These are phyloP conservation scores for Lipomyces kockii DNA, from an alignment of 805 yeast genomes.

Conservation along the genomic window DNA sequence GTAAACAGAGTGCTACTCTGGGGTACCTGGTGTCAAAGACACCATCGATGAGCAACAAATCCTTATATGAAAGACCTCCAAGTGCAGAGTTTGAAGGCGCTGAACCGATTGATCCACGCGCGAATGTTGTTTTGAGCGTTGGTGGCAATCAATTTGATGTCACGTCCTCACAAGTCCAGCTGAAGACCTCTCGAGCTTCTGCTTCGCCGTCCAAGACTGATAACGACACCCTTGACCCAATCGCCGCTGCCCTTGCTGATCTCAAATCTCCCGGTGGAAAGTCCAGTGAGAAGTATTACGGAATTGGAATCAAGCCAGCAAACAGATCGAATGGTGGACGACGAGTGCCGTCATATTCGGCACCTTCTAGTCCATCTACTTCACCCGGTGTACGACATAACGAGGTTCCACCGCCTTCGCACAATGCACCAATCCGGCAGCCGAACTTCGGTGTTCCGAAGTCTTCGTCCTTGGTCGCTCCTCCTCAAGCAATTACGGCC, in stretches of 20 bases:
- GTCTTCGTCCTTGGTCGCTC: slow-evolving; percentile 38
- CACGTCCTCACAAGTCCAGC: slow-evolving; percentile 7
- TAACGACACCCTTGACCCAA: slow-evolving; percentile 50
- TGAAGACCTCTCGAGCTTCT: background rate
- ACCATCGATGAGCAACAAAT: slow-evolving; percentile 6
- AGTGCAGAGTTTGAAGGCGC: slow-evolving; percentile 9
- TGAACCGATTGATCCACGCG: slow-evolving; percentile 27
- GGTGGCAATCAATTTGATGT: slow-evolving; percentile 32
- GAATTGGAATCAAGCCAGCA: slow-evolving; percentile 11
- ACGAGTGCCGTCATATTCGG: slow-evolving; percentile 40
- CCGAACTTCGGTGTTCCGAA: slow-evolving; percentile 17
- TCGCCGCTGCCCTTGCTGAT: slow-evolving; percentile 59
- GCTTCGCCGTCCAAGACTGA: background rate
- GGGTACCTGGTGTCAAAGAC: background rate
- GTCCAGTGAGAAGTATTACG: slow-evolving; percentile 20
- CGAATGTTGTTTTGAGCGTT: slow-evolving; percentile 30
- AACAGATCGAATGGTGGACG: slow-evolving; percentile 10
- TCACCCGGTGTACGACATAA: slow-evolving; percentile 13
- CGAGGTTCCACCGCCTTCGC: slow-evolving; percentile 25
- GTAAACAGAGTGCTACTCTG: background rate
- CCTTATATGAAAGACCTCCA: background rate
- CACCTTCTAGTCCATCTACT: slow-evolving; percentile 41
- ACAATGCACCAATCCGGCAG: slow-evolving; percentile 11
- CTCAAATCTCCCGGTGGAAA: slow-evolving; percentile 39
- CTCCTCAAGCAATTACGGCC: slow-evolving; percentile 44